phyloP scores from a whole-genome alignment of 208 protist genomes.

The Vickermania ingenoplastis region DNA sequence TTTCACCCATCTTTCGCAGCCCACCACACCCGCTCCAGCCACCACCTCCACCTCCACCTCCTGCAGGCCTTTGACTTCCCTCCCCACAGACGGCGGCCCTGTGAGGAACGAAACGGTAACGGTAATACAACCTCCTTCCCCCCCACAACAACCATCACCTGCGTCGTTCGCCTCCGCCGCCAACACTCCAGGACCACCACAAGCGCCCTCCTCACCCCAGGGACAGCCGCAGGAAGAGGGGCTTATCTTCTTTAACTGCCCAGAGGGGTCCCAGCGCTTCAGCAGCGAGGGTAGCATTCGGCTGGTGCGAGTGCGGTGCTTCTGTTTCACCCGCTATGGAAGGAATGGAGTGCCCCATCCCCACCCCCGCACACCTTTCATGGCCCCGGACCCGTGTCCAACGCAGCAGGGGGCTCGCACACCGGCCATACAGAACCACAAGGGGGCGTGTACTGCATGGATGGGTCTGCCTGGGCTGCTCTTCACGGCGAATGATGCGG shows the following conservation, averaged over 20 bases:
- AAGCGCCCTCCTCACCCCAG: no score
- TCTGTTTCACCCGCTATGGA: constrained; percentile 71
- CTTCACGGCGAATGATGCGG: constrained; percentile 82
- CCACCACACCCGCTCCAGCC: not conserved
- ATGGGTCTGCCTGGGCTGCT: constrained; percentile 81
- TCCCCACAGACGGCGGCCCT: no score
- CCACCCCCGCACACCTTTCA: not conserved
- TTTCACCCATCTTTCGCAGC: constrained; percentile 29
- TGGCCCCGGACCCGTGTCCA: not conserved
- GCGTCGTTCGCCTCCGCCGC: no score
- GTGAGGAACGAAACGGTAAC: no score
- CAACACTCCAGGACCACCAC: no score
- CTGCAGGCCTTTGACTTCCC: no score
- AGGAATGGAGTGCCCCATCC: no score
- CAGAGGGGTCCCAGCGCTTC: constrained; percentile 75
- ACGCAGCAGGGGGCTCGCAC: not conserved
- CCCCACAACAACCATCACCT: no score
- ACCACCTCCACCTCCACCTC: no score
- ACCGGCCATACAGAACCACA: not conserved
- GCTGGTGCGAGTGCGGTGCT: constrained; percentile 51
- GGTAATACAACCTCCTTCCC: no score
- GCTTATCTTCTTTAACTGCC: constrained; percentile 83
- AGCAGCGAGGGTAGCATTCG: constrained; percentile 67
- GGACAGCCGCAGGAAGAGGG: constrained; percentile 15
- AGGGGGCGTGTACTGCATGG: constrained; percentile 23